These are phyloP conservation scores for Blastocystis sp. DNA, from an alignment of 352 stramenopile genomes.

Conservation along the genomic window DNA sequence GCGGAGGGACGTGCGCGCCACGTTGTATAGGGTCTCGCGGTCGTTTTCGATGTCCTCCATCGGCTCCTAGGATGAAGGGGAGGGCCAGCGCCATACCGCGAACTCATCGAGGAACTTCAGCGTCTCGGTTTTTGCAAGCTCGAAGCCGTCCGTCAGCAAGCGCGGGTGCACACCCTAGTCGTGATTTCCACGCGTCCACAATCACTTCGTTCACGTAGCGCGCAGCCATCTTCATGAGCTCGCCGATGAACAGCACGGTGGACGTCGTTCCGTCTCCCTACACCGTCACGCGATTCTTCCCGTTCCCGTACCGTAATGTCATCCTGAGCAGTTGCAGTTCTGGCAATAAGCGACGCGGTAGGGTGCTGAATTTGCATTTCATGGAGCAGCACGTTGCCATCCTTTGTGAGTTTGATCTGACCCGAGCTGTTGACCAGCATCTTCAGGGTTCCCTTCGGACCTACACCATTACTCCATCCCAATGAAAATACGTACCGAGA, in stretches of 20 bases:
- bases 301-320: slow-evolving; percentile 78
- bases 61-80: slow-evolving; percentile 19
- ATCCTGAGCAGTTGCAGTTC: slow-evolving; percentile 93
- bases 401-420: slow-evolving; percentile 99
- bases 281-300: too few species aligned
- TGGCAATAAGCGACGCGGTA: slow-evolving; percentile 93
- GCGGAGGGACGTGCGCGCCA: slow-evolving; percentile 90
- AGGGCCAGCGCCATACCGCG: slow-evolving; percentile 6
- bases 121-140: slow-evolving; percentile 89
- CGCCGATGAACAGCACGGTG: slow-evolving; percentile 94
- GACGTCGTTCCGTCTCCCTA: slow-evolving; percentile 94
- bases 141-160: slow-evolving; percentile 80
- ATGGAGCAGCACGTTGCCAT: slow-evolving; percentile 96
- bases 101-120: slow-evolving; percentile 89
- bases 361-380: slow-evolving; percentile 99
- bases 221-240: slow-evolving; percentile 95
- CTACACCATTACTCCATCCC: slow-evolving; percentile 72
- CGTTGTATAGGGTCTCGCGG: slow-evolving; percentile 86
- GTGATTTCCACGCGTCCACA: neutral
- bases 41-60: slow-evolving; percentile 82
- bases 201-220: slow-evolving; percentile 86
- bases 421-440: slow-evolving; percentile 97
- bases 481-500: slow-evolving; percentile 75
- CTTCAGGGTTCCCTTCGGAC: slow-evolving; percentile 96
- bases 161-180: slow-evolving; percentile 60